Conservation (phyloP, 2,329 filamentous ascomycete species). For the Diplodia intermedia region DNA sequence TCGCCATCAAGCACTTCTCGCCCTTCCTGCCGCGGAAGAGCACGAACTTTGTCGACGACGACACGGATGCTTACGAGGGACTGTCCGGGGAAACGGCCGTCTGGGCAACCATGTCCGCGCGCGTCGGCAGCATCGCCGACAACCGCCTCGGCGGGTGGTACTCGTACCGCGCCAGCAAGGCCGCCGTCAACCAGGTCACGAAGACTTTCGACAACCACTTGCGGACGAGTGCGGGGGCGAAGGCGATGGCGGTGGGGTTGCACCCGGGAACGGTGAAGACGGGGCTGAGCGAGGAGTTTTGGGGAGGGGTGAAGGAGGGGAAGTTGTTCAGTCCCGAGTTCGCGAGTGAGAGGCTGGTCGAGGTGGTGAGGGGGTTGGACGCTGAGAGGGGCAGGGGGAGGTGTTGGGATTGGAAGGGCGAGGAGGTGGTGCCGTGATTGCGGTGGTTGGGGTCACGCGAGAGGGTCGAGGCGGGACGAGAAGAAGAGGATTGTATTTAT, state of each 20-base stretch:
- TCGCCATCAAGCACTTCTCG: constrained; percentile 78
- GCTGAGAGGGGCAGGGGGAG: constrained; percentile 59
- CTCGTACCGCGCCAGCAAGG: constrained; percentile 77
- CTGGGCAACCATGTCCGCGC: constrained; percentile 78
- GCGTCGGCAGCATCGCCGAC: constrained; percentile 76
- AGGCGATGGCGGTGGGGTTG: constrained; percentile 71
- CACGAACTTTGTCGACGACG: constrained; percentile 40
- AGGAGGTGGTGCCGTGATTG: constrained; percentile 47
- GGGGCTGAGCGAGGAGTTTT: constrained; percentile 74
- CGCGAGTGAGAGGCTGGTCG: constrained; percentile 69
- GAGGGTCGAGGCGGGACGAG: constrained; percentile 26
- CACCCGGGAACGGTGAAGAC: constrained; percentile 86
- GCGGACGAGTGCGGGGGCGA: constrained; percentile 61
- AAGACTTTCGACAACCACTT: constrained; percentile 76
- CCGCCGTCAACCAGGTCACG: constrained; percentile 73
- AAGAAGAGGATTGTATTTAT: background rate
- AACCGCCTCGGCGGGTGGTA: constrained; percentile 83
- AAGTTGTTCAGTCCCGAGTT: constrained; percentile 72
- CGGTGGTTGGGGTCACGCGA: constrained; percentile 34
- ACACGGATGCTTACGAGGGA: constrained; percentile 37
- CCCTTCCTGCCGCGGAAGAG: constrained; percentile 70
- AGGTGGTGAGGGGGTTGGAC: constrained; percentile 62
- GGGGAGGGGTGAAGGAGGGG: constrained; percentile 66
- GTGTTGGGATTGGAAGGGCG: constrained; percentile 51
- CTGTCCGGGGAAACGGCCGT: constrained; percentile 61